These are phyloP conservation scores for Trichoderma harzianum DNA, from an alignment of 2,329 filamentous ascomycete genomes.

Conservation along the genomic window DNA sequence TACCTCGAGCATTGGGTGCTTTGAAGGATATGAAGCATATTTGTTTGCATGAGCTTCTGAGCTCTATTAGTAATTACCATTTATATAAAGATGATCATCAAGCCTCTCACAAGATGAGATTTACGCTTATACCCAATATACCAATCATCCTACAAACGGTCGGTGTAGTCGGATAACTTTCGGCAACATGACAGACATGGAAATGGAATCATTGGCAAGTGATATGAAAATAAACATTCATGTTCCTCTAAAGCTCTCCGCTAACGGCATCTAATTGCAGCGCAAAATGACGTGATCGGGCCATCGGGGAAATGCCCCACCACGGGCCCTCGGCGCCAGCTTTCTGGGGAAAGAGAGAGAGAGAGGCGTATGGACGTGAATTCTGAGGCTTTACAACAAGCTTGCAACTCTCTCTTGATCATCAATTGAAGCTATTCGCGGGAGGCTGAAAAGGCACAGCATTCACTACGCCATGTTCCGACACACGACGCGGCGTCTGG, in stretches of 20 bases:
- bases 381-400: background rate
- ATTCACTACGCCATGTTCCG: slow-evolving; percentile 57
- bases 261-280: slow-evolving; percentile 8
- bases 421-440: background rate
- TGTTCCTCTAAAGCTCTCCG: background rate
- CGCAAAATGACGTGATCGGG: slow-evolving; percentile 24
- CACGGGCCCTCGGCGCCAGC: slow-evolving; percentile 17
- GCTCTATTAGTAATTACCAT: background rate
- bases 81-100: background rate
- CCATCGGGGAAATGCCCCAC: slow-evolving; percentile 15
- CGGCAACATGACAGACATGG: background rate
- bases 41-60: background rate
- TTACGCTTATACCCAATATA: background rate
- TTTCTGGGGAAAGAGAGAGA: background rate
- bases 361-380: background rate
- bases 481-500: slow-evolving; percentile 64
- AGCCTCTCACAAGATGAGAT: background rate
- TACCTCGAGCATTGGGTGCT: background rate
- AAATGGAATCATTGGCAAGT: background rate
- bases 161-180: background rate
- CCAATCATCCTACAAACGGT: background rate
- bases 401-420: background rate
- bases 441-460: background rate
- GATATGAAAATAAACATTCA: background rate
- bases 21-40: background rate